A percentile compares a stretch with the other conserved stretches of the same genome.
Evolutionary conservation across 345 rosid genomes (phyloP).

Genomic region (Lepidium didymum): DNA sequence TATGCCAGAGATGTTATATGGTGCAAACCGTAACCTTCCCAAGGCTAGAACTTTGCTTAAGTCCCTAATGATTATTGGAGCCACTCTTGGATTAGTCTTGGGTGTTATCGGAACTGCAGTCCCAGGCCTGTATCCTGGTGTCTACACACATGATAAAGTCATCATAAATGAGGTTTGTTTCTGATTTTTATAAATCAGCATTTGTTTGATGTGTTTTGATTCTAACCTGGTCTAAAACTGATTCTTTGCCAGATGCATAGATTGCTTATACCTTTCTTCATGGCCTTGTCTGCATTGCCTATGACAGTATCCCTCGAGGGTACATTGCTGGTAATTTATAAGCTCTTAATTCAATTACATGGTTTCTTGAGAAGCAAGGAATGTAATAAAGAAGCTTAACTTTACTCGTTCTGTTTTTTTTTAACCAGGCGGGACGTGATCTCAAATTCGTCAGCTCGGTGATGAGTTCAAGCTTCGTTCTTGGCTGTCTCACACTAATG

Average conservation of each 20-base stretch:
- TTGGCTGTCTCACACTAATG: conserved; percentile 52
- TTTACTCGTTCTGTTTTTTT: not conserved
- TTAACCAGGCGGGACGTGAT: conserved; percentile 68
- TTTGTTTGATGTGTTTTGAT: not conserved
- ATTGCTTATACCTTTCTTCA: conserved; percentile 58
- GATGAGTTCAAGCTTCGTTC: conserved; percentile 54
- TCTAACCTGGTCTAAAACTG: not conserved
- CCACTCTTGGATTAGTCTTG: conserved; percentile 48
- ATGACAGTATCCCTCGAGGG: conserved; percentile 74
- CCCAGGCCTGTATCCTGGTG: conserved; percentile 58
- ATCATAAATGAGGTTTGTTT: conserved; percentile 51
- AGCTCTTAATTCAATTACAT: not conserved
- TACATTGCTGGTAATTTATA: conserved; percentile 57
- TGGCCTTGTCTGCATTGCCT: conserved; percentile 58
- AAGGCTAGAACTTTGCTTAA: conserved; percentile 75
- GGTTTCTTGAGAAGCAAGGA: conserved; percentile 1
- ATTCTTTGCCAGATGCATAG: conserved; percentile 64
- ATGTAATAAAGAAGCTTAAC: not conserved
- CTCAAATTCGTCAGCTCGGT: conserved; percentile 59
- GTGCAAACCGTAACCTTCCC: conserved; percentile 47
- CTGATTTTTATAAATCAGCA: not conserved
- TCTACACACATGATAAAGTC: conserved; percentile 59
- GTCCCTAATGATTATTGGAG: conserved; percentile 66
- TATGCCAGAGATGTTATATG: conserved; percentile 81
- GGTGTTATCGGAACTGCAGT: conserved; percentile 53